Conservation (phyloP, 495 filamentous ascomycete genomes). For the Lasiosphaeris hirsuta region DNA sequence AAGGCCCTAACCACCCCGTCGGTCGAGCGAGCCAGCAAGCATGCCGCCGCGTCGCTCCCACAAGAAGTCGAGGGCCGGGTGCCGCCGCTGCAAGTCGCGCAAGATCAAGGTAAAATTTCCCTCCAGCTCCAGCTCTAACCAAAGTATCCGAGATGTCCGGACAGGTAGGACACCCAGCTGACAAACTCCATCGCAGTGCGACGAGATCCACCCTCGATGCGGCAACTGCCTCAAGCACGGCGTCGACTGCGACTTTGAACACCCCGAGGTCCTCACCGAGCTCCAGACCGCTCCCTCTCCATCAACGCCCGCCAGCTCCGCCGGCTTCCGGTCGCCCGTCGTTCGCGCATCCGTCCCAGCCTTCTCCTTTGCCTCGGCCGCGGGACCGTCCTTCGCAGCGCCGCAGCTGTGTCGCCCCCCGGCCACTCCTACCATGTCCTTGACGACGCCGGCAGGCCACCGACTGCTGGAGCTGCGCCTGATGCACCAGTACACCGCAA, state of each 20-base stretch:
- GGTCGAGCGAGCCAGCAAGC: not conserved
- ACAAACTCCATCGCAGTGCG: constrained; percentile 45
- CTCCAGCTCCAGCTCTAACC: not conserved
- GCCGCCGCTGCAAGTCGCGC: constrained; percentile 56
- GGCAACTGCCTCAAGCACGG: constrained; percentile 63
- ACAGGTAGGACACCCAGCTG: not conserved
- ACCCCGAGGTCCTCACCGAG: constrained; percentile 38
- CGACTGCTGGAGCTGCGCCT: constrained; percentile 51
- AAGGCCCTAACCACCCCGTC: constrained; percentile 18
- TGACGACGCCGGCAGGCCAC: constrained; percentile 36
- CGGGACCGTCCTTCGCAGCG: constrained; percentile 15
- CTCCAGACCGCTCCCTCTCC: constrained; percentile 27
- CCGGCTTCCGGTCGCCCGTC: constrained; percentile 32
- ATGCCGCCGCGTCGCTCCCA: constrained; percentile 60
- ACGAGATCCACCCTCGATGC: constrained; percentile 59
- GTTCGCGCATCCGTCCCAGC: constrained; percentile 10
- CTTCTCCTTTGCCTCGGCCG: constrained; percentile 24
- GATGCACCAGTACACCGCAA: constrained; percentile 53
- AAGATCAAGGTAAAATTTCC: constrained; percentile 56
- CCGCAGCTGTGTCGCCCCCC: constrained; percentile 37
- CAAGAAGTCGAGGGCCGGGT: constrained; percentile 61
- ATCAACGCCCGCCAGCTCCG: constrained; percentile 29
- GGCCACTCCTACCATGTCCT: constrained; percentile 33
- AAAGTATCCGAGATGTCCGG: not conserved
- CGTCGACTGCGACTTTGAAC: constrained; percentile 59